phyloP scores from a whole-genome alignment of 768 basidiomycete genomes.

The Kwoniella bestiolae region DNA sequence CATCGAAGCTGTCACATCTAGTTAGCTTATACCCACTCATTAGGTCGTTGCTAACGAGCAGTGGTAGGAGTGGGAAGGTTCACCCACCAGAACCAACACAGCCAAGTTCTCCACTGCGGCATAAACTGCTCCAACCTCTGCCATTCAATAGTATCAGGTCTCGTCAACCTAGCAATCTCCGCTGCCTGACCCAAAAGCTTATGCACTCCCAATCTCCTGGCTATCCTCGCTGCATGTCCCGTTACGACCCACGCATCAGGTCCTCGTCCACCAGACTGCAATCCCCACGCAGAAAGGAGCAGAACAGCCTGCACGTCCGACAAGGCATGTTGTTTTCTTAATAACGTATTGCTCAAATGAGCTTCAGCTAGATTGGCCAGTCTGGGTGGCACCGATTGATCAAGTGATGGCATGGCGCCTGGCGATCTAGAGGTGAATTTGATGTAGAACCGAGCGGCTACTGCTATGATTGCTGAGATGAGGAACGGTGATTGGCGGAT shows the following conservation, averaged over 20 bases:
- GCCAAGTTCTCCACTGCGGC: conserved; percentile 46
- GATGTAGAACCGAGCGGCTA: conserved; percentile 43
- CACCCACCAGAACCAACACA: conserved; percentile 32
- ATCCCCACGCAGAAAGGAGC: conserved; percentile 42
- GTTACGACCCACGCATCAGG: conserved; percentile 49
- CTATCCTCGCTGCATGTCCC: conserved; percentile 39
- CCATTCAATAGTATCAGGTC: conserved; percentile 32
- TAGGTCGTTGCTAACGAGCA: neutral
- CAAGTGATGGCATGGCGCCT: conserved; percentile 19
- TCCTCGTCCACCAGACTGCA: conserved; percentile 39
- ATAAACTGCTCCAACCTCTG: conserved; percentile 37
- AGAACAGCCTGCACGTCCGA: conserved; percentile 47
- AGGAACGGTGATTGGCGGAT: conserved; percentile 39
- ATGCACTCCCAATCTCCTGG: conserved; percentile 41
- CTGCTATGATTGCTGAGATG: conserved; percentile 37
- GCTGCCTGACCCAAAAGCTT: conserved; percentile 37
- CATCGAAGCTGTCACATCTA: conserved; percentile 30
- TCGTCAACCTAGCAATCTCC: conserved; percentile 26
- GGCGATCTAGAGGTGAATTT: conserved; percentile 25
- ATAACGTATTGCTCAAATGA: conserved; percentile 38
- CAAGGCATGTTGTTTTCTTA: conserved; percentile 44
- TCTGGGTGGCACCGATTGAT: conserved; percentile 23
- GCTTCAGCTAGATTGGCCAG: conserved; percentile 39
- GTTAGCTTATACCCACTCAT: neutral
- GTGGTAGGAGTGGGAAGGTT: neutral